Base-by-base conservation (phyloP, 148 eudicot species). In the Vaccinium vitisidaea region DNA sequence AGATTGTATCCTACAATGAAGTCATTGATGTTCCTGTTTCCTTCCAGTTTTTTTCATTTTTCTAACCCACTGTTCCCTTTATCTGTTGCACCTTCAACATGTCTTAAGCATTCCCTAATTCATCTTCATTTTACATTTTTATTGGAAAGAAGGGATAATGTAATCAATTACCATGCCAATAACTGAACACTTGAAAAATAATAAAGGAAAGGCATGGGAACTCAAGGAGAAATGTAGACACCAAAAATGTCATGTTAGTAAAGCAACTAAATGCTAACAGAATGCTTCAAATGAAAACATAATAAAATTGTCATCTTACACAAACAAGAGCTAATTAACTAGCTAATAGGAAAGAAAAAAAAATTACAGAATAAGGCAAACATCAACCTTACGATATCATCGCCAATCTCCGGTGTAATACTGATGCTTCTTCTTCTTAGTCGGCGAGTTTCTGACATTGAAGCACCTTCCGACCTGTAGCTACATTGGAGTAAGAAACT, bases 341-440 rank as follows among this genome's bases (percentile, higher is more conserved):
- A 69, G 75, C 15, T 36, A 27, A 36, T 5, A 50, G 63, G 39
- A 16, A 43, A 49, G 56, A 1, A 77, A 67, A 30, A 30, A 59
- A 43, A 5, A 43, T 43, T 4, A 80, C 23, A 70, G 5, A 79
- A 58, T 15, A 58, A 54, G 55, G 80, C 3, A 71, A 85, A 76
- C 77, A 87, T 75, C 86, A 89, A 97, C 99, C 99, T 97, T 82
- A 93, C 99, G 79, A 95, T 97, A 84, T 97, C 98, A 87, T 97
- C 99, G 79, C 99, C 98, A 87, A 97, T 95, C 88, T 97, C 98
- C 4, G 99, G 99, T 61, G 98, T 97, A 81, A 97, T 97, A 86
- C 99, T 97, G 79, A 97, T 94, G 88, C 99, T 95, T 88, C 99
- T 93, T 88, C 99, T 90, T 86, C 99, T 89, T 70, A 90, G 78